These are phyloP conservation scores for Mycosarcoma maydis DNA, from an alignment of 1,284 basidiomycete genomes.

Conservation along the genomic window DNA sequence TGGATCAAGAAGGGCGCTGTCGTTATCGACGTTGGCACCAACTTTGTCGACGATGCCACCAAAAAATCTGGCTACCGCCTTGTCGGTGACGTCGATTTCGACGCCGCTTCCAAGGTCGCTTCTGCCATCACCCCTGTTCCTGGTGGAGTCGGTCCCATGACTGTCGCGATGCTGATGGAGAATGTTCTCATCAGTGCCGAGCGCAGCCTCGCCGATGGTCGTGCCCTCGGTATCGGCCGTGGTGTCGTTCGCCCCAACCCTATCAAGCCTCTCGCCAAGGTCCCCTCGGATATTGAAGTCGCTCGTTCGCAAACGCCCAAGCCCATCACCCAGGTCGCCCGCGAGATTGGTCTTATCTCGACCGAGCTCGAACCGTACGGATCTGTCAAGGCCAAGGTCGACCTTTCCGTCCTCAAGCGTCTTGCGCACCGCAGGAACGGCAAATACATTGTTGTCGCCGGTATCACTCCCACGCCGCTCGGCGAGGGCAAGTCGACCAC, in stretches of 20 bases:
- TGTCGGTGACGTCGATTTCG: conserved; percentile 94
- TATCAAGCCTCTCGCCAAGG: conserved; percentile 81
- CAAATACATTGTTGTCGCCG: conserved; percentile 96
- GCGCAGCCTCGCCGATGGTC: conserved; percentile 78
- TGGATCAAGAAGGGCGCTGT: conserved; percentile 94
- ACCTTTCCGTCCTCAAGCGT: conserved; percentile 86
- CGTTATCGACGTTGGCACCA: conserved; percentile 81
- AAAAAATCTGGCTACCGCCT: conserved; percentile 96
- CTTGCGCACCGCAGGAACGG: conserved; percentile 87
- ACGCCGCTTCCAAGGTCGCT: conserved; percentile 79
- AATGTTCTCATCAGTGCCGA: conserved; percentile 86
- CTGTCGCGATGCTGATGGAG: conserved; percentile 96
- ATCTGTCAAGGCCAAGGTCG: conserved; percentile 96
- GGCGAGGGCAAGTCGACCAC: conserved; percentile 99
- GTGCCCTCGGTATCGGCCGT: conserved; percentile 73
- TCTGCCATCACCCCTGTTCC: conserved; percentile 96
- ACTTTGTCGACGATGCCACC: conserved; percentile 82
- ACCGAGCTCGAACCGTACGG: conserved; percentile 95
- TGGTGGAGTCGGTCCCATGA: conserved; percentile 95
- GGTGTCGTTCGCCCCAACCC: conserved; percentile 80
- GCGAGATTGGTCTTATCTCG: conserved; percentile 85
- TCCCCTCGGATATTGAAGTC: conserved; percentile 87
- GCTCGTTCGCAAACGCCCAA: conserved; percentile 95
- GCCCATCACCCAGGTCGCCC: conserved; percentile 81
- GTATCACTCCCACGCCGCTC: conserved; percentile 96